Evolutionary conservation across 768 basidiomycete genomes (phyloP).

Genomic region (Scleroderma bovista): DNA sequence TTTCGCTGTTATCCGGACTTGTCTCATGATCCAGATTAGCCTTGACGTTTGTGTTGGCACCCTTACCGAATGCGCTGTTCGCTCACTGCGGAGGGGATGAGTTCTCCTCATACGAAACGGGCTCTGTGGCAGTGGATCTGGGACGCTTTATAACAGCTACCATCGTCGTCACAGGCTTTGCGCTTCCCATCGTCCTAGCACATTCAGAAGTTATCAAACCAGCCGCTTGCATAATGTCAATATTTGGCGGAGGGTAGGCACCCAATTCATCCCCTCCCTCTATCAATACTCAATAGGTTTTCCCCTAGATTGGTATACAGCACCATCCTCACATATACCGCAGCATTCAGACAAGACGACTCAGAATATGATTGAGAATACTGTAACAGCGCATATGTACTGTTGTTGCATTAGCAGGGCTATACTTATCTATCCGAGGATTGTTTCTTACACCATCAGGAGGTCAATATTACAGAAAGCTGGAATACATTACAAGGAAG

Average conservation of each 20-base stretch:
- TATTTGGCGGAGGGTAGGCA: slow-evolving; percentile 83
- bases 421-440: not conserved
- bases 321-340: slow-evolving; percentile 84
- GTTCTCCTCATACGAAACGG: slow-evolving; percentile 71
- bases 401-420: slow-evolving; percentile 11
- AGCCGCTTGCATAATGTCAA: slow-evolving; percentile 90
- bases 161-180: slow-evolving; percentile 90
- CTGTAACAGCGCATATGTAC: not conserved
- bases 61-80: slow-evolving; percentile 91
- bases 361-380: slow-evolving; percentile 65
- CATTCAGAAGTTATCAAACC: slow-evolving; percentile 85
- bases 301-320: slow-evolving; percentile 70
- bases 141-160: slow-evolving; percentile 91
- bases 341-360: slow-evolving; percentile 74
- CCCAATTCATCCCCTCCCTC: slow-evolving; percentile 5
- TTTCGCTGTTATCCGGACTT: not conserved
- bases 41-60: slow-evolving; percentile 90
- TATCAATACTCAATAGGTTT: slow-evolving; percentile 1
- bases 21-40: slow-evolving; percentile 41
- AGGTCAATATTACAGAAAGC: not conserved
- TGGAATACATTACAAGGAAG: not conserved
- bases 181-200: slow-evolving; percentile 85
- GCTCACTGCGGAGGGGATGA: slow-evolving; percentile 91
- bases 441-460: not conserved
- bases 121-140: slow-evolving; percentile 72